These are phyloP conservation scores for Holtermannia corniformis DNA, from an alignment of 768 basidiomycete species.

Conservation along the genomic window DNA sequence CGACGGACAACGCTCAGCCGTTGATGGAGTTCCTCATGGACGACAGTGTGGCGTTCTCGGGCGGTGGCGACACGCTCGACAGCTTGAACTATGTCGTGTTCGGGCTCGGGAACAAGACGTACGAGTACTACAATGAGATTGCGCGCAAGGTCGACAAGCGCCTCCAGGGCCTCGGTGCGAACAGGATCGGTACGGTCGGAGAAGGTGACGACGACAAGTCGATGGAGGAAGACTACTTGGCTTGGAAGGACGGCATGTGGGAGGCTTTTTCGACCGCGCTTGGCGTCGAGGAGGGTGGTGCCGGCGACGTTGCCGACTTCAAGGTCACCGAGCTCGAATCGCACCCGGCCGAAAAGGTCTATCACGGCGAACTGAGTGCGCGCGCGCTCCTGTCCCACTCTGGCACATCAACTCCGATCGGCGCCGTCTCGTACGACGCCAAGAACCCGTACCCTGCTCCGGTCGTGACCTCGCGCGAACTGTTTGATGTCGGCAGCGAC, in stretches of 20 bases:
- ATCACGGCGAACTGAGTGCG: slow-evolving; percentile 90
- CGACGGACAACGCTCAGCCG: slow-evolving; percentile 92
- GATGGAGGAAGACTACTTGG: slow-evolving; percentile 99
- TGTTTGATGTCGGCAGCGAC: slow-evolving; percentile 63
- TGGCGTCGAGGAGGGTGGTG: slow-evolving; percentile 90
- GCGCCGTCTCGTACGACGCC: slow-evolving; percentile 70
- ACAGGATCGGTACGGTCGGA: slow-evolving; percentile 76
- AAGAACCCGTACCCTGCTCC: slow-evolving; percentile 95
- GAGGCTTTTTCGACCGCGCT: slow-evolving; percentile 70
- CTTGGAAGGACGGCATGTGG: slow-evolving; percentile 99
- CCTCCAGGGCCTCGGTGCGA: slow-evolving; percentile 68
- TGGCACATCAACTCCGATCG: slow-evolving; percentile 41
- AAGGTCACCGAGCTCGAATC: slow-evolving; percentile 70
- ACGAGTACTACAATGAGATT: slow-evolving; percentile 94
- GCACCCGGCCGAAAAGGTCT: slow-evolving; percentile 70
- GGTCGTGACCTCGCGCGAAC: slow-evolving; percentile 64
- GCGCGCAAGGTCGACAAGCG: slow-evolving; percentile 65
- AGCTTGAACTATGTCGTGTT: slow-evolving; percentile 93
- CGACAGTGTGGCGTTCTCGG: slow-evolving; percentile 74
- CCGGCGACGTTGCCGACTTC: slow-evolving; percentile 90
- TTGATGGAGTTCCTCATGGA: slow-evolving; percentile 88
- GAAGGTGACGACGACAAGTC: slow-evolving; percentile 99
- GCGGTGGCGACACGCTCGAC: slow-evolving; percentile 53
- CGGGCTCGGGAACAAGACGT: slow-evolving; percentile 61
- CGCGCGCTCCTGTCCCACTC: slow-evolving; percentile 79